These are phyloP conservation scores for Mycosphaerella arachidis DNA, from an alignment of 2,329 filamentous ascomycete genomes.

Conservation along the genomic window DNA sequence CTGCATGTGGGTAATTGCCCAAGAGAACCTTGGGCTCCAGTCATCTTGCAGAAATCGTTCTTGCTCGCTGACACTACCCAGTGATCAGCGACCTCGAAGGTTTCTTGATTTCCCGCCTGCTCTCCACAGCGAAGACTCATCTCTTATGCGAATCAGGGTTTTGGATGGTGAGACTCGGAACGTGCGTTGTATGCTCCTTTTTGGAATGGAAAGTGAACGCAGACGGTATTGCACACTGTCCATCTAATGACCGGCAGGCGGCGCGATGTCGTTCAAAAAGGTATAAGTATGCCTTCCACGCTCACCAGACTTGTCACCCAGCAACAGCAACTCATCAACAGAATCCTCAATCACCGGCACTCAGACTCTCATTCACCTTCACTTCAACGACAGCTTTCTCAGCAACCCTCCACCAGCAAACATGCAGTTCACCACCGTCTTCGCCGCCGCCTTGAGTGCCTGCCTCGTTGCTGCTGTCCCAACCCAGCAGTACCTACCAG, in stretches of 20 bases:
- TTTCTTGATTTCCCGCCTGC: background rate
- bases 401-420: constrained; percentile 3
- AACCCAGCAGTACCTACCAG: background rate
- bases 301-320: background rate
- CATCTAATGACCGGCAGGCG: background rate
- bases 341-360: background rate
- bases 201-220: background rate
- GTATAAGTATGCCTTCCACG: constrained; percentile 1
- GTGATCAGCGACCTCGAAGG: background rate
- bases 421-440: constrained; percentile 14
- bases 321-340: background rate
- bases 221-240: background rate
- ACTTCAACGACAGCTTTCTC: background rate
- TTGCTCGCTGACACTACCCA: background rate
- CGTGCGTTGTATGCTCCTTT: background rate
- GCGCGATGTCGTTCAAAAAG: background rate
- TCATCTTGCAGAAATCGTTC: background rate
- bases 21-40: background rate
- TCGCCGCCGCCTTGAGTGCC: constrained; percentile 5
- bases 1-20: background rate
- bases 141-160: background rate
- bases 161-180: background rate
- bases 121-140: background rate
- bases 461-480: constrained; percentile 5
- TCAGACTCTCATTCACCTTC: background rate